Percentiles rank a stretch among this genome's conserved stretches.
Evolutionary conservation across 495 filamentous ascomycete genomes (phyloP).

Genomic region (Neurospora sp.): DNA sequence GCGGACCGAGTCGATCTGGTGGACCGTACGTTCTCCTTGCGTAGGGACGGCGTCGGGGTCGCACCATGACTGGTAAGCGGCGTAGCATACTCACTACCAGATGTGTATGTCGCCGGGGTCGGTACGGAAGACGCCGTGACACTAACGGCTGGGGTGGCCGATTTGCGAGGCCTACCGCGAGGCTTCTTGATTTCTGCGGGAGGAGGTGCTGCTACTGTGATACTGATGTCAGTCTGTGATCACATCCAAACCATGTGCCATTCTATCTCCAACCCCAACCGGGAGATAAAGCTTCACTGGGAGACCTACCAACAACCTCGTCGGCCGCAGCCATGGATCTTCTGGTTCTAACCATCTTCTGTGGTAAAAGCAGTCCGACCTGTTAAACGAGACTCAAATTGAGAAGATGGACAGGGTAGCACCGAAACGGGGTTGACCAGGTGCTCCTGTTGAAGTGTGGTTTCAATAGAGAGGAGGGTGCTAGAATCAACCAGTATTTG

Average conservation of each 20-base stretch:
- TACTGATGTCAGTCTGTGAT: neutral
- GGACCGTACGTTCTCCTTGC: constrained; percentile 7
- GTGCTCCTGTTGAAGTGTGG: neutral
- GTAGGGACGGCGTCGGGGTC: constrained; percentile 38
- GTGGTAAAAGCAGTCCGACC: neutral
- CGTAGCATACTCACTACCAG: constrained; percentile 57
- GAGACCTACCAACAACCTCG: constrained; percentile 12
- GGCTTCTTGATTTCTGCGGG: constrained; percentile 1
- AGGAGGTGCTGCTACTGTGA: constrained; percentile 1
- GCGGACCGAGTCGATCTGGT: constrained; percentile 1
- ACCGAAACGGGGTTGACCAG: neutral
- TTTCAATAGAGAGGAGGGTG: neutral
- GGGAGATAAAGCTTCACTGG: neutral
- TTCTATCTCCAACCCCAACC: neutral
- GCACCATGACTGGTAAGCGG: constrained; percentile 64
- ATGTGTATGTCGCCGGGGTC: constrained; percentile 28
- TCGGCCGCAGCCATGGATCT: constrained; percentile 14
- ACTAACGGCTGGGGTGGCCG: neutral
- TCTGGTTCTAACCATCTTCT: constrained; percentile 15
- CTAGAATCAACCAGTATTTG: neutral
- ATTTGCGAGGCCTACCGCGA: constrained; percentile 7
- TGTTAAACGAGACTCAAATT: neutral
- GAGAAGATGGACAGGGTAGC: neutral
- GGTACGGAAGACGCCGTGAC: constrained; percentile 24
- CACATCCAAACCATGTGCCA: neutral